A percentile compares a stretch with the other conserved stretches of the same genome.
Conservation (phyloP, 2,329 filamentous ascomycete genomes). For the Neocucurbitaria cava region DNA sequence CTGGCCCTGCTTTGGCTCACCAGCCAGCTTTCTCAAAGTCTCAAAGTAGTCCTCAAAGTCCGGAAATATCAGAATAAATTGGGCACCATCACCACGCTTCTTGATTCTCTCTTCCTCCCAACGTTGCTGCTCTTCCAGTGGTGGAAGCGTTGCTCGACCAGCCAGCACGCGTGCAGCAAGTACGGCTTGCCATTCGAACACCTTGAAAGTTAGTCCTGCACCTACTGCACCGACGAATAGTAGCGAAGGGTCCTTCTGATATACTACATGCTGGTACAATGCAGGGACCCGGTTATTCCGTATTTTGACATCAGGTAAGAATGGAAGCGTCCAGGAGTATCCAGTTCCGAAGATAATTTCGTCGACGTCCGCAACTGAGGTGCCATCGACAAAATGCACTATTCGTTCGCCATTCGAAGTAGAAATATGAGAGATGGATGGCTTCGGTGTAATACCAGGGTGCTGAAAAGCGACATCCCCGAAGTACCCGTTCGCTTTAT, state of each 20-base stretch:
- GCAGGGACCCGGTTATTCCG: slow-evolving; percentile 63
- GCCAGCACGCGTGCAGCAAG: slow-evolving; percentile 66
- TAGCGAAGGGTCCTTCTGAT: slow-evolving; percentile 61
- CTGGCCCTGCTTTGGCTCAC: slow-evolving; percentile 51
- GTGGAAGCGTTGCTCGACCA: slow-evolving; percentile 60
- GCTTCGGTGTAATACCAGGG: slow-evolving; percentile 57
- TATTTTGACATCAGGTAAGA: slow-evolving; percentile 55
- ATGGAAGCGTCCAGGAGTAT: slow-evolving; percentile 69
- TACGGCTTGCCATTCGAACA: slow-evolving; percentile 74
- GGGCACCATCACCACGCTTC: slow-evolving; percentile 62
- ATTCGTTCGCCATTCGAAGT: slow-evolving; percentile 46
- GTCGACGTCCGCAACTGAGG: slow-evolving; percentile 62
- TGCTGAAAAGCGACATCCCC: slow-evolving; percentile 67
- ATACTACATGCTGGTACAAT: slow-evolving; percentile 67
- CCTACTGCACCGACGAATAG: slow-evolving; percentile 65
- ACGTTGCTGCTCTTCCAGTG: slow-evolving; percentile 55
- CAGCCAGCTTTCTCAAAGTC: slow-evolving; percentile 58
- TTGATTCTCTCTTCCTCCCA: slow-evolving; percentile 67
- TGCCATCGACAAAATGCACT: slow-evolving; percentile 65
- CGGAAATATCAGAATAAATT: slow-evolving; percentile 65
- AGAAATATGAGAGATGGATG: slow-evolving; percentile 58
- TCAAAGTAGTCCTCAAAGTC: slow-evolving; percentile 73
- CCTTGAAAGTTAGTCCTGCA: slow-evolving; percentile 66
- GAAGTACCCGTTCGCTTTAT: slow-evolving; percentile 62
- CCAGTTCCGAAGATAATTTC: slow-evolving; percentile 72